phyloP scores from a whole-genome alignment of 2,329 filamentous ascomycete species.

The Ophiostoma sp. region DNA sequence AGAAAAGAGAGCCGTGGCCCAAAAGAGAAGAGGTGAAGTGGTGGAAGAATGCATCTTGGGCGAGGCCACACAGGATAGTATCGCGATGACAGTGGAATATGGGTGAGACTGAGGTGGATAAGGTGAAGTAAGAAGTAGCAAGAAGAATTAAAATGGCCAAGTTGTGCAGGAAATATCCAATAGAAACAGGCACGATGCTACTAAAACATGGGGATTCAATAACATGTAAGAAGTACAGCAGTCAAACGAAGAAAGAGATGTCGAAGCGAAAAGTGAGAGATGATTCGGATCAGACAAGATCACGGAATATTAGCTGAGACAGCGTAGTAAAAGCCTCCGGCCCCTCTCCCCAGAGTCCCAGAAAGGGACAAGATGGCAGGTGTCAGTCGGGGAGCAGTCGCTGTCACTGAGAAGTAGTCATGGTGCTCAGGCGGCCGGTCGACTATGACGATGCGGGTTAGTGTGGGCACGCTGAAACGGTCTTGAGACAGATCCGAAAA shows the following conservation, averaged over 20 bases:
- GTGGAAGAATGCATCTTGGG: neutral
- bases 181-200: neutral
- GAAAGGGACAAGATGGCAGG: too few species aligned
- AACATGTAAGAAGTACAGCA: neutral
- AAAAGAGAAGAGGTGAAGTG: conserved; percentile 15
- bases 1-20: conserved; percentile 12
- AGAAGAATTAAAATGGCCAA: neutral
- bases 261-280: neutral
- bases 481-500: conserved; percentile 6
- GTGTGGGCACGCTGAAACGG: conserved; percentile 10
- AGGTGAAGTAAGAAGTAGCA: neutral
- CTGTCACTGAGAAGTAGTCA: neutral
- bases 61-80: too few species aligned
- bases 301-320: neutral
- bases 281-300: neutral
- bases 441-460: neutral
- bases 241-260: neutral
- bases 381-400: too few species aligned
- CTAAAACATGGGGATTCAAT: neutral
- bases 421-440: neutral
- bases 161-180: neutral
- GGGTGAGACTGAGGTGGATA: neutral
- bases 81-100: neutral
- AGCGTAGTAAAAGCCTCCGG: neutral
- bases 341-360: neutral